phyloP scores from a whole-genome alignment of 495 filamentous ascomycete genomes.

The Talaromyces wortmannii region DNA sequence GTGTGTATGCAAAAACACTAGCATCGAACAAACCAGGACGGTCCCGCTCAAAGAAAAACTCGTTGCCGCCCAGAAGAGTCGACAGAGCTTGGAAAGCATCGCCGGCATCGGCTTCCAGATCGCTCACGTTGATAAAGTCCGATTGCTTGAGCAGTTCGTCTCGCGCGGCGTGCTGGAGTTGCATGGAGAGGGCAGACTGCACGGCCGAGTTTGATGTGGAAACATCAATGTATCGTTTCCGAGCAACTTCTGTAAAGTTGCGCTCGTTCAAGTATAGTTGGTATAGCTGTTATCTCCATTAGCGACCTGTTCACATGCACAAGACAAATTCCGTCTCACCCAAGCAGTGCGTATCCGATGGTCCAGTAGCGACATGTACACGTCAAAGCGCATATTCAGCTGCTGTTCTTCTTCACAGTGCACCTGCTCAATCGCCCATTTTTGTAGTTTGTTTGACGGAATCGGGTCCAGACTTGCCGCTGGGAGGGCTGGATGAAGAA shows the following conservation, averaged over 20 bases:
- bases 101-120: slow-evolving; percentile 59
- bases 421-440: slow-evolving; percentile 55
- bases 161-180: slow-evolving; percentile 64
- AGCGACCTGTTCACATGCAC: background rate
- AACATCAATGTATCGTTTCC: slow-evolving; percentile 61
- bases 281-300: slow-evolving; percentile 51
- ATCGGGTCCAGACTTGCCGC: slow-evolving; percentile 36
- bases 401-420: slow-evolving; percentile 43
- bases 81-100: slow-evolving; percentile 73
- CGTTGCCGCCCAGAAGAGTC: slow-evolving; percentile 53
- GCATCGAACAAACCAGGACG: slow-evolving; percentile 78
- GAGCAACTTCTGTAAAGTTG: slow-evolving; percentile 59
- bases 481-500: slow-evolving; percentile 58
- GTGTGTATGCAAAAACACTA: slow-evolving; percentile 83
- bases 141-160: slow-evolving; percentile 63
- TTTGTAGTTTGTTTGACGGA: slow-evolving; percentile 58
- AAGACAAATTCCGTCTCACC: slow-evolving; percentile 42
- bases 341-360: slow-evolving; percentile 78
- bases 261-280: slow-evolving; percentile 65
- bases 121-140: slow-evolving; percentile 50
- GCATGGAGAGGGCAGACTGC: slow-evolving; percentile 50
- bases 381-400: slow-evolving; percentile 57
- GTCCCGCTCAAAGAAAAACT: slow-evolving; percentile 59
- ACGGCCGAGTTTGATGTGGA: slow-evolving; percentile 56
- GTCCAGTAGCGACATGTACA: slow-evolving; percentile 77